Evolutionary conservation across 257 asterid species (phyloP), one percentile per base, ranked within the genome.

Genomic region (Perilla frutescens): DNA sequence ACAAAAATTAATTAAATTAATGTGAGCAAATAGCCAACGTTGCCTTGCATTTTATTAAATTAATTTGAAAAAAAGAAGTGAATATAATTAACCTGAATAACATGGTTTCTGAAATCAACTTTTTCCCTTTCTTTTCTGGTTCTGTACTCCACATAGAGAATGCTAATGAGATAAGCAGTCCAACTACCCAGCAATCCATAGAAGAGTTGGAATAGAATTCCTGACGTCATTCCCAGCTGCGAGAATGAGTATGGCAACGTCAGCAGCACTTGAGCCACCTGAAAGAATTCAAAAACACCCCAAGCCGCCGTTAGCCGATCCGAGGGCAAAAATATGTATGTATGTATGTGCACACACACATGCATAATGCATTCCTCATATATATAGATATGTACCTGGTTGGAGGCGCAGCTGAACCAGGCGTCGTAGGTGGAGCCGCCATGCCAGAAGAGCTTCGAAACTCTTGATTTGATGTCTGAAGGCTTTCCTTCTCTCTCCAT

Each of bases 351-450:
- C 26, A 20, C 26, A 20, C 26, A 20, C 26, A 20, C 26, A 20
- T 20, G 26, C 26, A 20, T 20, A 20, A 20, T 20, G 26, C 26
- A 20, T 20, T 20, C 26, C 26, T 20, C 6, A 11, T 36, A 20
- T 53, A 50, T 1, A 14, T 14, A 49, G 4, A 1, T 0, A 32
- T n/a, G 2, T 13, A n/a, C 97, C 95, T 90, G 97, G 77, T 91
- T 90, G 9, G 97, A 92, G 72, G 97, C 87, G 41, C 98, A 90
- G 81, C 98, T 92, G 80, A 92, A 92, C 98, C 98, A 92, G 68
- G 98, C 98, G 77, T 92, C 98, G 70, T 90, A 92, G n/a, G 84
- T 87, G 11, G 98, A 92, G 62, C 98, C 98, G 37, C 98, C 98
- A 62, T 90, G 96, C 98, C 98, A 92, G 65, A 92, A 86, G 4